Percentiles rank a stretch among this genome's conserved stretches.
These are phyloP conservation scores for Pseudohyphozyma bogoriensis DNA, from an alignment of 768 basidiomycete species.

Conservation along the genomic window DNA sequence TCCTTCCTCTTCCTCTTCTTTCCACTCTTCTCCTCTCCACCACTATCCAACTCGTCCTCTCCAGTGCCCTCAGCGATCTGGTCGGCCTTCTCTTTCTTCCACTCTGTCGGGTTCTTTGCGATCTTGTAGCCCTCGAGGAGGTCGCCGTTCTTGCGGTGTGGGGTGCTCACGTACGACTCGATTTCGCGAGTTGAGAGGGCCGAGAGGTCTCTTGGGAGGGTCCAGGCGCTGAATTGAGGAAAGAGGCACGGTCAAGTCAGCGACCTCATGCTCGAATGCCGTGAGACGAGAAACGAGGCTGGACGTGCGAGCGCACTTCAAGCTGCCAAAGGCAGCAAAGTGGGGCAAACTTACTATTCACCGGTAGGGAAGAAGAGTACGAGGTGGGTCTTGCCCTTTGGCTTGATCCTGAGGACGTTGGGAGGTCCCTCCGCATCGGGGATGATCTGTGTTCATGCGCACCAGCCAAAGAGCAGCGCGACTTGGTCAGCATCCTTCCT, in stretches of 20 bases:
- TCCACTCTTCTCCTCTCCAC: not conserved
- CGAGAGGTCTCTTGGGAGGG: constrained; percentile 68
- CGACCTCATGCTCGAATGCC: no score
- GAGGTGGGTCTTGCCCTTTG: constrained; percentile 66
- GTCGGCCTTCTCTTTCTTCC: constrained; percentile 49
- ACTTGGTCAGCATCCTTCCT: not conserved
- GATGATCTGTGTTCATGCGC: constrained; percentile 51
- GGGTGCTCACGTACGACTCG: constrained; percentile 66
- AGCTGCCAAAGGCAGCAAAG: not conserved
- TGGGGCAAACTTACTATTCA: constrained; percentile 81
- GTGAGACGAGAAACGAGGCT: no score
- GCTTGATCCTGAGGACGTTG: constrained; percentile 58
- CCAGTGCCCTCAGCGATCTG: constrained; percentile 41
- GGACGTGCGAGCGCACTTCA: no score
- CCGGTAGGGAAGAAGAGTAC: constrained; percentile 85
- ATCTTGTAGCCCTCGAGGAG: constrained; percentile 59
- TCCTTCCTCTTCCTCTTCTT: constrained; percentile 4
- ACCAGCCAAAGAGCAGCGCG: not conserved
- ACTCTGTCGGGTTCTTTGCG: constrained; percentile 60
- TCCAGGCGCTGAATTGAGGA: constrained; percentile 60
- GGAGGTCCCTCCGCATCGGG: constrained; percentile 58
- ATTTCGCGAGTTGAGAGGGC: constrained; percentile 70
- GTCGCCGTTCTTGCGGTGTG: constrained; percentile 56
- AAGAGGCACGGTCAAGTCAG: not conserved
- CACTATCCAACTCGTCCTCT: constrained; percentile 10